Conservation (phyloP, 495 filamentous ascomycete genomes). For the Filosporella fistucella region DNA sequence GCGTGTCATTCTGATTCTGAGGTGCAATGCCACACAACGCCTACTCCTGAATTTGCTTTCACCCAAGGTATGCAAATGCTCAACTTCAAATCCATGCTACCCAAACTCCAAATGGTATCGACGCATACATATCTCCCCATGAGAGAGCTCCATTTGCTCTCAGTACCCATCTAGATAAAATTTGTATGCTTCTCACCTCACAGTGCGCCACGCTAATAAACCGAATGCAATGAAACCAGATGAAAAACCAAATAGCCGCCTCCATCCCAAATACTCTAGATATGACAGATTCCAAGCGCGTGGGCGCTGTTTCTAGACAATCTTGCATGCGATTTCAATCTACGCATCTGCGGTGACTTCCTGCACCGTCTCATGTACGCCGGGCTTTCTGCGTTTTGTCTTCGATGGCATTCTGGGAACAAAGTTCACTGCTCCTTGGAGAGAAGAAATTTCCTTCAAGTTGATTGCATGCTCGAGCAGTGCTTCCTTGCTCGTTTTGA, state of each 20-base stretch:
- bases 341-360: constrained; percentile 22
- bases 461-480: constrained; percentile 43
- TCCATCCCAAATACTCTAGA: not conserved
- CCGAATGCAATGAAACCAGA: not conserved
- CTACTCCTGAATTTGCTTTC: no score
- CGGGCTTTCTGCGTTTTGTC: constrained; percentile 16
- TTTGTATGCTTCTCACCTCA: not conserved
- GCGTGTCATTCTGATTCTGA: no score
- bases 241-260: not conserved
- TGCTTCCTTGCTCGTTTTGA: constrained; percentile 63
- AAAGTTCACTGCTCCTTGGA: constrained; percentile 25
- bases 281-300: not conserved
- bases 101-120: constrained; percentile 10
- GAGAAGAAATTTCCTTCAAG: constrained; percentile 21
- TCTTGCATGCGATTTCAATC: constrained; percentile 2
- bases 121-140: constrained; percentile 5
- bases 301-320: constrained; percentile 3
- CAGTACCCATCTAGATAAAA: constrained; percentile 6
- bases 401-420: constrained; percentile 22
- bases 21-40: no score
- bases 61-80: no score
- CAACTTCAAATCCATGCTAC: not conserved
- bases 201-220: constrained; percentile 2
- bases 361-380: constrained; percentile 13
- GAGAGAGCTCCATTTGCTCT: constrained; percentile 2